Percentiles rank a stretch among this genome's conserved stretches.
Evolutionary conservation across 164 flowering plant genomes (phyloP).

Genomic region (Litsea cubeba): DNA sequence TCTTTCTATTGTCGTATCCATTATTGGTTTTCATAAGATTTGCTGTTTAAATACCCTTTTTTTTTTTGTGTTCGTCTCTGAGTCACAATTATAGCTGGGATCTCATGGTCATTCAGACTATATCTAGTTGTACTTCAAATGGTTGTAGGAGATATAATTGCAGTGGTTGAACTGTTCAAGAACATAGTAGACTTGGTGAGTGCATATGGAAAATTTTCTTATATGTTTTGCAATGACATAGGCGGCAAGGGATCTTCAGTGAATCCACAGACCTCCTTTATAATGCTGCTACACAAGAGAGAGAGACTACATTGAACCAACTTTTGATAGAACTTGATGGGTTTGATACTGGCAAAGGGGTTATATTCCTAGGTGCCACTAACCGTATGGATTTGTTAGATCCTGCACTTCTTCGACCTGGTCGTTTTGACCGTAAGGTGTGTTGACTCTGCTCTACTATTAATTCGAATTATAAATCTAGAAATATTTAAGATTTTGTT

Average conservation of each 20-base stretch:
- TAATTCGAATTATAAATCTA: too few relatives aligned
- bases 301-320: slow-evolving; percentile 97
- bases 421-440: slow-evolving; percentile 98
- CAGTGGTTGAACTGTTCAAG: neutral
- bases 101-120: neutral
- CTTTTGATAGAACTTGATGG: slow-evolving; percentile 97
- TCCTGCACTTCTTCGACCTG: slow-evolving; percentile 98
- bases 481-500: too few relatives aligned
- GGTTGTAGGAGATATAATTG: neutral
- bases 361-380: slow-evolving; percentile 94
- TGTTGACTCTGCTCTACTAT: slow-evolving; percentile 14
- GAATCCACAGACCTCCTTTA: slow-evolving; percentile 56
- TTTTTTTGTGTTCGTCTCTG: too few relatives aligned
- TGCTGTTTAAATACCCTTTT: too few relatives aligned
- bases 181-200: neutral
- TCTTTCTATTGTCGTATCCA: too few relatives aligned
- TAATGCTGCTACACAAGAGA: slow-evolving; percentile 94
- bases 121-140: neutral
- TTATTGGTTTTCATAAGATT: too few relatives aligned
- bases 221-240: slow-evolving; percentile 23
- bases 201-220: neutral
- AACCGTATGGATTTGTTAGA: slow-evolving; percentile 92
- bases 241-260: slow-evolving; percentile 82
- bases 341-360: slow-evolving; percentile 98
- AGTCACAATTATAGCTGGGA: too few relatives aligned